A percentile compares a stretch with the other conserved stretches of the same genome.
Conservation (phyloP, 352 stramenopile genomes). For the Pythium guiyangense region DNA sequence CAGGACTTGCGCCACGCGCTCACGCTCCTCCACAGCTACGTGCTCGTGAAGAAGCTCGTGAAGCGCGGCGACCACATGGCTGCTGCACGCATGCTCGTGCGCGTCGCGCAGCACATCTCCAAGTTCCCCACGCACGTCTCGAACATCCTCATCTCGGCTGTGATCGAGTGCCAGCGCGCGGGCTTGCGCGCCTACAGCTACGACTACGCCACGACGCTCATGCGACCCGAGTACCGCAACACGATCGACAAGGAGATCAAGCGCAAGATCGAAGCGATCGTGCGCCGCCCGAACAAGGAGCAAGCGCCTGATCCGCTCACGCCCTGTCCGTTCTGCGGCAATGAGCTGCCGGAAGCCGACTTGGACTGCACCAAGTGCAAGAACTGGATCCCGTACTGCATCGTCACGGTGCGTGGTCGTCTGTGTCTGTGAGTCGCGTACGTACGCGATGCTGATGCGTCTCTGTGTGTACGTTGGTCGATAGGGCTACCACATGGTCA, state of each 20-base stretch:
- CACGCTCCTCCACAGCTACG: constrained; percentile 92
- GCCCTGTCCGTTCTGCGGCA: constrained; percentile 82
- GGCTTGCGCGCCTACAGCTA: constrained; percentile 88
- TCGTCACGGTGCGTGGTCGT: constrained; percentile 69
- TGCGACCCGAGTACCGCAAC: constrained; percentile 87
- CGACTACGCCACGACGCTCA: constrained; percentile 90
- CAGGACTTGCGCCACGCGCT: constrained; percentile 85
- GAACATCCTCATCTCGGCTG: constrained; percentile 91
- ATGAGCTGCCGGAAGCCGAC: constrained; percentile 80
- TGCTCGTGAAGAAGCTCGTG: constrained; percentile 92
- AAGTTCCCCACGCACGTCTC: constrained; percentile 90
- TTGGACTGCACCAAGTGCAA: constrained; percentile 90
- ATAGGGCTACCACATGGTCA: constrained; percentile 91
- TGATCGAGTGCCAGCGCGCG: constrained; percentile 93
- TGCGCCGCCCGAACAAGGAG: constrained; percentile 89
- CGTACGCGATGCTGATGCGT: constrained; percentile 1
- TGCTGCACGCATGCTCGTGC: constrained; percentile 87
- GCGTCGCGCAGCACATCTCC: constrained; percentile 89
- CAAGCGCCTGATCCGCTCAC: constrained; percentile 59
- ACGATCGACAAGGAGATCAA: constrained; percentile 89
- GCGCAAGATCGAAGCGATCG: constrained; percentile 94
- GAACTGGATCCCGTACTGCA: constrained; percentile 91
- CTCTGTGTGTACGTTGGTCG: background rate
- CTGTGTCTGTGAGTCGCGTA: constrained; percentile 4
- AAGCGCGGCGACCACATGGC: constrained; percentile 81